Evolutionary conservation across 2,329 filamentous ascomycete genomes (phyloP).

Genomic region (Fusarium virguliforme): DNA sequence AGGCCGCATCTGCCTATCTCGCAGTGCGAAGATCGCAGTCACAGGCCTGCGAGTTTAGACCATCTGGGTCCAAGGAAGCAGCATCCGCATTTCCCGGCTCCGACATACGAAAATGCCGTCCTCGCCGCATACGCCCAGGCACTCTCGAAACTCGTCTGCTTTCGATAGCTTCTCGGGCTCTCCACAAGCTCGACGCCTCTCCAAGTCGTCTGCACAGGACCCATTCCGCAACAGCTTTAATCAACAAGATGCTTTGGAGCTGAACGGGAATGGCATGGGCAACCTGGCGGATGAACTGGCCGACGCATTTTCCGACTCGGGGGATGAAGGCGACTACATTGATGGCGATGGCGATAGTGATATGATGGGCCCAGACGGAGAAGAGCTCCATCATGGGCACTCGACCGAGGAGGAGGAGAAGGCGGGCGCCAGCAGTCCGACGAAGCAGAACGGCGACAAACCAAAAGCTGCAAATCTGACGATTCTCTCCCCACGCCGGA

Average conservation of each 20-base stretch:
- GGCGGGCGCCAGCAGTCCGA: slow-evolving; percentile 27
- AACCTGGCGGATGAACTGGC: slow-evolving; percentile 87
- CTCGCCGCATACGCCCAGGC: slow-evolving; percentile 71
- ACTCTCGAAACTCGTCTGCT: slow-evolving; percentile 72
- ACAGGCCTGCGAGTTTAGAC: slow-evolving; percentile 28
- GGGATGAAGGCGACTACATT: slow-evolving; percentile 70
- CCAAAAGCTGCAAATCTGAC: slow-evolving; percentile 61
- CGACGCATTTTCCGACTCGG: slow-evolving; percentile 78
- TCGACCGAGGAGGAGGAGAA: slow-evolving; percentile 32
- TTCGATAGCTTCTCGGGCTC: slow-evolving; percentile 67
- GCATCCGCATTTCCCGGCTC: slow-evolving; percentile 23
- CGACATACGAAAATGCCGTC: slow-evolving; percentile 52
- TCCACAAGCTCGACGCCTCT: slow-evolving; percentile 64
- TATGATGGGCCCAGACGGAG: slow-evolving; percentile 24
- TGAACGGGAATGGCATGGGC: slow-evolving; percentile 74
- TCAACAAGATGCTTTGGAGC: slow-evolving; percentile 65
- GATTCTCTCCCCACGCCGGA: slow-evolving; percentile 62
- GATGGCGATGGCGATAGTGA: slow-evolving; percentile 59
- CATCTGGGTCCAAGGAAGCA: slow-evolving; percentile 33
- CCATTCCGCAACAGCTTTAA: slow-evolving; percentile 66
- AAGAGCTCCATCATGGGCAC: slow-evolving; percentile 24
- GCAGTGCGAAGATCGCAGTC: slow-evolving; percentile 39
- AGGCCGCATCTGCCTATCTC: slow-evolving; percentile 27
- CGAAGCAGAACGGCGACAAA: slow-evolving; percentile 44
- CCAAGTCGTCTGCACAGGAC: slow-evolving; percentile 68